These are phyloP conservation scores for Trichocladium antarcticum DNA, from an alignment of 495 filamentous ascomycete species.

Conservation along the genomic window DNA sequence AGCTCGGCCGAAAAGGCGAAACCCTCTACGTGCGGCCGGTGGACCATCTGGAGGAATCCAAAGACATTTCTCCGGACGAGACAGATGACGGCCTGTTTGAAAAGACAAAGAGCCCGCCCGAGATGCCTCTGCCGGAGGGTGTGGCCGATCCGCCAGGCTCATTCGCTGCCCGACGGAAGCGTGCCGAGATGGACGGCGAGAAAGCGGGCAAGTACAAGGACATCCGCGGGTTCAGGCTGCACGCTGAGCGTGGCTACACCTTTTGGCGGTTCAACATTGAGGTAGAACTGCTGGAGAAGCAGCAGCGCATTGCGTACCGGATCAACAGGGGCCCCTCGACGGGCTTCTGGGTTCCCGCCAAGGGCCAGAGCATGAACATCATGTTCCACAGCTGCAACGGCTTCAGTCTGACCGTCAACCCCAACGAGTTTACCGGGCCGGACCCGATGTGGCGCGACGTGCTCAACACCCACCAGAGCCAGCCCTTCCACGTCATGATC, in stretches of 20 bases:
- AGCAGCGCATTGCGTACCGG: conserved; percentile 83
- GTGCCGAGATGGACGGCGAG: conserved; percentile 54
- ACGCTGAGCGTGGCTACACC: conserved; percentile 76
- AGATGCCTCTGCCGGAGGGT: conserved; percentile 23
- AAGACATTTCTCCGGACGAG: conserved; percentile 64
- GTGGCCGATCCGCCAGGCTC: conserved; percentile 32
- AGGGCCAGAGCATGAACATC: conserved; percentile 85
- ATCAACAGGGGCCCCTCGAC: conserved; percentile 86
- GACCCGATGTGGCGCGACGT: conserved; percentile 97
- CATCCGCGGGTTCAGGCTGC: conserved; percentile 67
- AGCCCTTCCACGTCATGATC: conserved; percentile 96
- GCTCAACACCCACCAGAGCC: conserved; percentile 80
- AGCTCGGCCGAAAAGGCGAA: conserved; percentile 66
- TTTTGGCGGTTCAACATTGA: conserved; percentile 97
- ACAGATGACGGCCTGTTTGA: conserved; percentile 76
- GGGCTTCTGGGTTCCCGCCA: conserved; percentile 89
- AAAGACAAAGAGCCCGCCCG: conserved; percentile 32
- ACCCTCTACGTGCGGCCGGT: conserved; percentile 76
- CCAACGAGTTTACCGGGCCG: conserved; percentile 71
- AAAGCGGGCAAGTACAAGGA: conserved; percentile 64
- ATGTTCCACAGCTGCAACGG: conserved; percentile 99
- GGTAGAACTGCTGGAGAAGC: conserved; percentile 63
- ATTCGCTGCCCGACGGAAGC: conserved; percentile 38
- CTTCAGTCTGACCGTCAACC: conserved; percentile 70
- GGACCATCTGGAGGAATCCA: conserved; percentile 62